Conservation (phyloP, 108 stramenopile genomes). For the Schizochytrium sp. region DNA sequence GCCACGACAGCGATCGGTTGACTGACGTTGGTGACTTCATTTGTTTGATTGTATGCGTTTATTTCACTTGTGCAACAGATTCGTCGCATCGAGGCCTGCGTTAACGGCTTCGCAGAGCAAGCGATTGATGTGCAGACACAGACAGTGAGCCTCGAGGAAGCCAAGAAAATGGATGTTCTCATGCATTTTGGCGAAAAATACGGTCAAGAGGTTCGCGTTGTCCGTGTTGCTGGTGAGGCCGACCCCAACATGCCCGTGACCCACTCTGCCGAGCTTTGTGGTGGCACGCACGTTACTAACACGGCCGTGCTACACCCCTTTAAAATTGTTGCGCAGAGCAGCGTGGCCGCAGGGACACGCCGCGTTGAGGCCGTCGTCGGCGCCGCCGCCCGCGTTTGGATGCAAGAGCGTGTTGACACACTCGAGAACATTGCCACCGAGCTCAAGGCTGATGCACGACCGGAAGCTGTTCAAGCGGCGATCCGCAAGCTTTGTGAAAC, state of each 20-base stretch:
- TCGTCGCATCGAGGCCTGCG: constrained; percentile 67
- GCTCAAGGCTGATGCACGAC: background rate
- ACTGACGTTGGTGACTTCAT: no score
- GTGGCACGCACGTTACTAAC: constrained; percentile 93
- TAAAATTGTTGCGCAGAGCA: constrained; percentile 77
- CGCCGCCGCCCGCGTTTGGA: constrained; percentile 60
- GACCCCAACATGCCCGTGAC: constrained; percentile 62
- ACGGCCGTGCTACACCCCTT: constrained; percentile 82
- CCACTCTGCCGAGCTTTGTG: constrained; percentile 95
- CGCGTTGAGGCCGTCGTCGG: constrained; percentile 84
- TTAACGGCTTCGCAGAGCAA: constrained; percentile 59
- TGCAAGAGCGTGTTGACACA: constrained; percentile 58
- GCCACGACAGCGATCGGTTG: no score
- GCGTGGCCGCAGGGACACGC: constrained; percentile 96
- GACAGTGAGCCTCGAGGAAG: constrained; percentile 67
- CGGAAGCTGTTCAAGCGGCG: background rate
- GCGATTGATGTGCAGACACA: constrained; percentile 64
- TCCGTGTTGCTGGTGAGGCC: constrained; percentile 59
- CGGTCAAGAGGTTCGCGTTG: constrained; percentile 94
- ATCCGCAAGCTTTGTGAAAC: background rate
- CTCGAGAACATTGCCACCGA: background rate
- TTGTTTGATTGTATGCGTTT: no score
- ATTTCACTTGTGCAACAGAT: constrained; percentile 46
- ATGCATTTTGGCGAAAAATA: constrained; percentile 97
- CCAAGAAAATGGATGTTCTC: constrained; percentile 71